Evolutionary conservation across 1,284 basidiomycete genomes (phyloP), one percentile per base, ranked within the genome.

Genomic region (Irpex rosettiformis): DNA sequence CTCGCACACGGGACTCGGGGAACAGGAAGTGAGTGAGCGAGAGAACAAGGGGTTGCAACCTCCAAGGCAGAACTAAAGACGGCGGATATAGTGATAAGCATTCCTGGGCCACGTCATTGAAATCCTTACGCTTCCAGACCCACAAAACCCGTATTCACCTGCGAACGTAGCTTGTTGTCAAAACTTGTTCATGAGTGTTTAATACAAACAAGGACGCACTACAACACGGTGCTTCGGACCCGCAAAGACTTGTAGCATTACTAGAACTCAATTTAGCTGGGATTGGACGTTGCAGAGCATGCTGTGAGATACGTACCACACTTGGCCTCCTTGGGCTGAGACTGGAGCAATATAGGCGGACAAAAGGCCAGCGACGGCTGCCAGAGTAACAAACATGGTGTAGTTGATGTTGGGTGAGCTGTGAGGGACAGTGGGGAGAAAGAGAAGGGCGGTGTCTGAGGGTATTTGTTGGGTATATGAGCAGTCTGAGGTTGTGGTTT

Each of bases 1-100:
- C 66, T 85, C 66, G 73, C 92, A 94, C 27, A 92, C 72, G 0
- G 93, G 91, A 47, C 80, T 80, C 0, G 91, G 89, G 55, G 72
- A 73, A 74, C 93, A 94, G 0, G 90, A 91, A 54, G 73, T 73
- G 40, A 88, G 73, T 3, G 79, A 69, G 67, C 84, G 70, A 1
- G 91, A 93, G 40, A 78, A 72, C 47, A 91, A 77, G 7, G 92
- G 90, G 67, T 94, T 84, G 73, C 93, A 94, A 8, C 92, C 92
- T 47, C 89, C 89, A 27, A 92, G 75, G 67, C 91, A 93, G 71
- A 85, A 92, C 84, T 88, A 64, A 25, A 60, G 28, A 51, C 27
- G 28, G 10, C 22, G 22, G 27, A 53, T n/a, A 6, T 51, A 29
- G 3, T 2, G 48, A 43, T 49, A 11, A n/a, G n/a, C n/a, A n/a